Conservation (phyloP, 257 asterid species). For the Fraxinus cuspidata region DNA sequence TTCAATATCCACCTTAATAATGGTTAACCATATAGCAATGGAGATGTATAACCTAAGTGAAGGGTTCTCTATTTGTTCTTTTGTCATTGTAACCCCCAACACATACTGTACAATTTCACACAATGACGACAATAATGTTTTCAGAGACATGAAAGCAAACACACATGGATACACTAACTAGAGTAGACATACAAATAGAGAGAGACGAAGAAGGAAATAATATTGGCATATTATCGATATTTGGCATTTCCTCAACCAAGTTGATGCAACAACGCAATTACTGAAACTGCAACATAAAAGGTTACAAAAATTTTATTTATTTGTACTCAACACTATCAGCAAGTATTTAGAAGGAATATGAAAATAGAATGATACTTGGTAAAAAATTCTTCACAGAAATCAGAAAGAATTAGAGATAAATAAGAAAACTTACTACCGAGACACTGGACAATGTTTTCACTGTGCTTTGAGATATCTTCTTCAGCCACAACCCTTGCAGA, state of each 20-base stretch:
- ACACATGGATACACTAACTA: not conserved
- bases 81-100: not conserved
- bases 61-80: not conserved
- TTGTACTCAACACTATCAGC: not conserved
- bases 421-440: conserved; percentile 50
- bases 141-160: not conserved
- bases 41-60: not conserved
- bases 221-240: not conserved
- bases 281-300: not conserved
- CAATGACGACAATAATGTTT: not conserved
- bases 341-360: not conserved
- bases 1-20: not conserved
- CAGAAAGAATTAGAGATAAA: not conserved
- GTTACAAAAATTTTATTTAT: not conserved
- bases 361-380: not conserved
- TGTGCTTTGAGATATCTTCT: conserved; percentile 53
- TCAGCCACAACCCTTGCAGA: conserved; percentile 57
- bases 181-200: not conserved
- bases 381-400: not conserved
- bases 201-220: not conserved
- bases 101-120: not conserved
- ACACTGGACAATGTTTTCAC: conserved; percentile 44
- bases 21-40: not conserved
- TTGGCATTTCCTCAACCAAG: not conserved
- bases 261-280: not conserved